A percentile compares a stretch with the other conserved stretches of the same genome.
Conservation (phyloP, 148 eudicot genomes). For the Rheum nobile region DNA sequence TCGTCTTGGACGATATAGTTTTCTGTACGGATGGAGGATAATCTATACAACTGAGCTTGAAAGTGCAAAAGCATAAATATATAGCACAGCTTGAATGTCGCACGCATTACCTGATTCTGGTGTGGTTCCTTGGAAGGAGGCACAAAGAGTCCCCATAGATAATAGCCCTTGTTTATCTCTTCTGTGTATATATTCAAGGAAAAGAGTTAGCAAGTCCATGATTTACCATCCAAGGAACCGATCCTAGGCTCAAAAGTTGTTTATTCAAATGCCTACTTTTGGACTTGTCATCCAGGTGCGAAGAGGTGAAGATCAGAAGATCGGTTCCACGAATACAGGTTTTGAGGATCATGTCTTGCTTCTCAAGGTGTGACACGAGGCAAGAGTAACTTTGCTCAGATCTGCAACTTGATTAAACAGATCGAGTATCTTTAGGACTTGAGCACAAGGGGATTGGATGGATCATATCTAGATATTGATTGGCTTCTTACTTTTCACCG, state of each 20-base stretch:
- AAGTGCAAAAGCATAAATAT: neutral
- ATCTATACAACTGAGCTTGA: no score
- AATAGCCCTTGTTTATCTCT: neutral
- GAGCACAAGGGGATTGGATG: neutral
- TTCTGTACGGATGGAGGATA: neutral
- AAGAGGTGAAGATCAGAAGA: slow-evolving; percentile 50
- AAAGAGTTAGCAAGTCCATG: neutral
- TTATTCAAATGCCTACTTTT: slow-evolving; percentile 32
- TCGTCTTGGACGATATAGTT: neutral
- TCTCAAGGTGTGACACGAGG: slow-evolving; percentile 32
- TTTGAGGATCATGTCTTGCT: slow-evolving; percentile 29
- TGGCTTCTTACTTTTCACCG: slow-evolving; percentile 22
- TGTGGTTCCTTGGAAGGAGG: neutral
- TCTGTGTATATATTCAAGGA: neutral
- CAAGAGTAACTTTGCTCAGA: slow-evolving; percentile 14
- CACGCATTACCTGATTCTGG: neutral
- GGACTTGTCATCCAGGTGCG: slow-evolving; percentile 23
- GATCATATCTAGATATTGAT: neutral
- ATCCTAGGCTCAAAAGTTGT: neutral
- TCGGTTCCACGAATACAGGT: slow-evolving; percentile 30
- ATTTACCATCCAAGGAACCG: neutral
- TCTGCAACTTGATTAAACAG: slow-evolving; percentile 21
- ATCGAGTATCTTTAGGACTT: neutral
- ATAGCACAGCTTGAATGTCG: neutral
- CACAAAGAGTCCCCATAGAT: slow-evolving; percentile 2